A percentile compares a stretch with the other conserved stretches of the same genome.
These are phyloP conservation scores for Leccinum variabile DNA, from an alignment of 1,284 basidiomycete species.

Conservation along the genomic window DNA sequence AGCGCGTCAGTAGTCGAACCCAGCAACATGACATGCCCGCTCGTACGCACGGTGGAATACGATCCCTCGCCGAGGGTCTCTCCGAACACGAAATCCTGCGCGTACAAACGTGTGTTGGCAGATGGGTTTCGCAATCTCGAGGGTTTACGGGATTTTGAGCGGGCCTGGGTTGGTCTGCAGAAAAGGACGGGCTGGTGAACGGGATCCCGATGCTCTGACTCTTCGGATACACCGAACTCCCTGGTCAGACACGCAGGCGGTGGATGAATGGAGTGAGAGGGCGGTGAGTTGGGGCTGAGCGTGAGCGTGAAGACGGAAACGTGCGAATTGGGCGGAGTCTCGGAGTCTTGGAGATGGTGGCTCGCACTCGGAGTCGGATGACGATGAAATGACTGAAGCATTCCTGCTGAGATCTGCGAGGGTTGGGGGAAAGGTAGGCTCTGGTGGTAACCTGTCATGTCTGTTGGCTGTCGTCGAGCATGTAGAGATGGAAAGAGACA, in stretches of 20 bases:
- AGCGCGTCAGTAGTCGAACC: neutral
- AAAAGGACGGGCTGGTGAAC: conserved; percentile 12
- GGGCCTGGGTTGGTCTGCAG: conserved; percentile 13
- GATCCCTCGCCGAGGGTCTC: conserved; percentile 73
- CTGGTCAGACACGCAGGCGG: conserved; percentile 62
- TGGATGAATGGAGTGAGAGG: conserved; percentile 42
- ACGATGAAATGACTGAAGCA: too few species aligned
- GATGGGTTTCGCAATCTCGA: conserved; percentile 49
- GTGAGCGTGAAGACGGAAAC: conserved; percentile 63
- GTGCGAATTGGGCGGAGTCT: conserved; percentile 60
- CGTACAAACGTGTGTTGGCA: conserved; percentile 47
- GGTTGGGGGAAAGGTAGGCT: conserved; percentile 38
- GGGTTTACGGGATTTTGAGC: conserved; percentile 38
- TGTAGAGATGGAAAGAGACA: neutral
- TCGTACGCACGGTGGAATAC: conserved; percentile 68
- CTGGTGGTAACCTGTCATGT: neutral
- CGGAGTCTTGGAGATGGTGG: conserved; percentile 43
- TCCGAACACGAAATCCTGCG: conserved; percentile 70
- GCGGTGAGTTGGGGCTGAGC: conserved; percentile 33
- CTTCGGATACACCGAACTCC: conserved; percentile 52
- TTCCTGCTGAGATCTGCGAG: conserved; percentile 67
- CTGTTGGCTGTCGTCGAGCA: neutral
- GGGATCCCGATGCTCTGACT: conserved; percentile 18
- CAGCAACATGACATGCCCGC: neutral
- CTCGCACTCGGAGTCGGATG: too few species aligned